Conservation (phyloP, 2,329 filamentous ascomycete genomes). For the Fusarium sublunatum region DNA sequence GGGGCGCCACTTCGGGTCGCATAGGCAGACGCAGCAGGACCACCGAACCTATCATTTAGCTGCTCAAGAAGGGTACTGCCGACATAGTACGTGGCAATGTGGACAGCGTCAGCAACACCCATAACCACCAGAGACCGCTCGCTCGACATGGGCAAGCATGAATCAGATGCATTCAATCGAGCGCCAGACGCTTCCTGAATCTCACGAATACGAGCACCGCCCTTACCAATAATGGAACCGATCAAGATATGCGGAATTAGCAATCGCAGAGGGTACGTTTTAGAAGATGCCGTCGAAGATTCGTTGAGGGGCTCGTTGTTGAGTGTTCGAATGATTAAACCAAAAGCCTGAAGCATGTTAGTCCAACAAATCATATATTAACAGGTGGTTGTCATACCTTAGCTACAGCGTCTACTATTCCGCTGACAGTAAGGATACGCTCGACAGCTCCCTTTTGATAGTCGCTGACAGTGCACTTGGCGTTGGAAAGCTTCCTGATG, state of each 20-base stretch:
- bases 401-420: constrained; percentile 93
- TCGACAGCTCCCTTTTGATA: constrained; percentile 97
- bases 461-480: constrained; percentile 98
- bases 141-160: constrained; percentile 91
- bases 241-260: constrained; percentile 97
- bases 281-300: constrained; percentile 90
- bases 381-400: constrained; percentile 72
- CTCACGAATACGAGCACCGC: constrained; percentile 93
- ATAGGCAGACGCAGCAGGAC: constrained; percentile 96
- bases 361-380: constrained; percentile 19
- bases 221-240: constrained; percentile 98
- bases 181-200: constrained; percentile 98
- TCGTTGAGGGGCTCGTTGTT: constrained; percentile 95
- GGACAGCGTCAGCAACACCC: constrained; percentile 96
- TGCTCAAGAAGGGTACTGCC: constrained; percentile 98
- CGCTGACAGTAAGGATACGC: constrained; percentile 96
- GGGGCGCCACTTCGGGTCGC: constrained; percentile 94
- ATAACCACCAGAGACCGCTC: constrained; percentile 98
- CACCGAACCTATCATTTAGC: constrained; percentile 94
- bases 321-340: constrained; percentile 95
- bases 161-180: constrained; percentile 94
- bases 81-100: constrained; percentile 99
- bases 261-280: constrained; percentile 95
- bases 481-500: constrained; percentile 92
- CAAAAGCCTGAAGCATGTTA: constrained; percentile 78